Evolutionary conservation across 2,329 filamentous ascomycete species (phyloP), one percentile per base, ranked within the genome.

Genomic region (Fusarium austroafricanum): DNA sequence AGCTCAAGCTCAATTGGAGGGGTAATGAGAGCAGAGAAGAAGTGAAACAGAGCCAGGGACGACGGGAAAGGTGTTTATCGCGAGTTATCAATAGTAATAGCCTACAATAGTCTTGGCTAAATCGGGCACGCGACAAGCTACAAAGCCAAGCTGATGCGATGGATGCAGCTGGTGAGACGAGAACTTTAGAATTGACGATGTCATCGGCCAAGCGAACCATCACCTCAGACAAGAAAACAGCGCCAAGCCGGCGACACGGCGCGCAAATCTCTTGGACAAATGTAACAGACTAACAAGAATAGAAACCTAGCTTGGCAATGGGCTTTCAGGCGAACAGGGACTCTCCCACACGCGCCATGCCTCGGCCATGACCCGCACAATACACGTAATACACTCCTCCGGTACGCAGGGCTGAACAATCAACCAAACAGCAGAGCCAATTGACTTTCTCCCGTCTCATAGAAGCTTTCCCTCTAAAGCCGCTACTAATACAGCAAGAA

Each of bases 191-290:
- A 23, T 26, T 46, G 43, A 46, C 56, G 51, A 68, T 68, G 54
- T 54, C 65, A 55, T 68, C 45, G 65, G 65, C 60, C 43, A 54
- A 52, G 38, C 39, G 44, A 55, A 46, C 37, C 40, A 21, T 40
- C 31, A 51, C 23, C 28, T 29, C 39, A 45, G 54, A 51, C 65
- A 45, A 40, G 52, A 42, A 68, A 54, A 40, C 17, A 38, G 29
- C 28, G 66, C 66, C 66, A 70, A 69, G 66, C 66, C 66, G 66
- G 66, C 66, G 50, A 53, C 35, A 55, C 66, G 66, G 66, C 66
- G 46, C 45, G 49, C 23, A 44, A 43, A 60, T 55, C 44, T 64
- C 67, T 64, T 65, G 55, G 55, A 38, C 37, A 14, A 18, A 6
- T 55, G 45, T 51, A 23, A 53, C 51, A 28, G 42, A 21, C 11